Conservation (phyloP, 2,329 filamentous ascomycete species). For the Phialophora chinensis region DNA sequence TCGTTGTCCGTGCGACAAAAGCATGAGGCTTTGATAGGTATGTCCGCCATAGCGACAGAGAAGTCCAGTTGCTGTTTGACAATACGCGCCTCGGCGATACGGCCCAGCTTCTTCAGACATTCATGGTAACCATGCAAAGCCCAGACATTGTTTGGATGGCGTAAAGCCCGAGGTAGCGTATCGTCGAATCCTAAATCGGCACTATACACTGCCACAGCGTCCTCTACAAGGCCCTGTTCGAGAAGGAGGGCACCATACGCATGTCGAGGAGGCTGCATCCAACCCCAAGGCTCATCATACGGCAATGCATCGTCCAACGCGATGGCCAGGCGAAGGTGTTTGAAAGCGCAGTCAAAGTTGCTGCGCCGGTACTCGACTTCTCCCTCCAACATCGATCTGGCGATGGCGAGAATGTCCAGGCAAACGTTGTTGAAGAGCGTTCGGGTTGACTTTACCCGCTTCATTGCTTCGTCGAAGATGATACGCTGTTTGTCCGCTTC, state of each 20-base stretch:
- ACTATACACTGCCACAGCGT: conserved; percentile 64
- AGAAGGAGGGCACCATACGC: conserved; percentile 72
- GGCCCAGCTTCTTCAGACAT: conserved; percentile 64
- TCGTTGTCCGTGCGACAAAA: conserved; percentile 54
- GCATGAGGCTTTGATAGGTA: conserved; percentile 64
- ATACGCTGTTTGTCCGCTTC: conserved; percentile 61
- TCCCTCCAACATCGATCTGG: conserved; percentile 70
- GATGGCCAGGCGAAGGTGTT: conserved; percentile 63
- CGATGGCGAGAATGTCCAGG: conserved; percentile 67
- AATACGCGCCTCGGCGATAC: conserved; percentile 55
- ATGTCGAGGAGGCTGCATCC: conserved; percentile 77
- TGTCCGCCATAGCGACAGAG: conserved; percentile 64
- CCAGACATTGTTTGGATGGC: conserved; percentile 78
- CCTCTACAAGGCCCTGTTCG: conserved; percentile 66
- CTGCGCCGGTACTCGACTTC: conserved; percentile 73
- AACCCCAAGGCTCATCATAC: conserved; percentile 78
- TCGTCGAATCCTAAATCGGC: conserved; percentile 67
- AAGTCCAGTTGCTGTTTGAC: conserved; percentile 58
- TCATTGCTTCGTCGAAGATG: conserved; percentile 59
- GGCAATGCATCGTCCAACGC: conserved; percentile 66
- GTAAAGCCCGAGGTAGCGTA: conserved; percentile 67
- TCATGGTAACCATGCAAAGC: conserved; percentile 75
- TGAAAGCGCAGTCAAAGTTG: conserved; percentile 65
- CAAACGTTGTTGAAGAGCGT: conserved; percentile 73
- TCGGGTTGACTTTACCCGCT: conserved; percentile 62